Conservation (phyloP, 2,329 filamentous ascomycete genomes). For the Cladosporium cucumerinum region DNA sequence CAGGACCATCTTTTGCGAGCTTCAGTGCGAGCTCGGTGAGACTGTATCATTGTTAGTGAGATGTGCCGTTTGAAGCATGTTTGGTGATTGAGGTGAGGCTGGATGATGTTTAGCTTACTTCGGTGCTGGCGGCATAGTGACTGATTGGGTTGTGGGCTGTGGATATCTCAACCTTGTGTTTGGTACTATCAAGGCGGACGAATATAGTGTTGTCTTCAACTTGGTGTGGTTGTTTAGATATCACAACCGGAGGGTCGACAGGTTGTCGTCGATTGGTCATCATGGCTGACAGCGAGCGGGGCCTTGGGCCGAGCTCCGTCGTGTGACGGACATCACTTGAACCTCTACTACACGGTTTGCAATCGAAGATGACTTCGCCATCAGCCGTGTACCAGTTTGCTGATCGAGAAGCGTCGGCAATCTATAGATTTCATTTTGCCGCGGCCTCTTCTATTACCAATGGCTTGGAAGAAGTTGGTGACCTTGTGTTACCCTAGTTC, state of each 20-base stretch:
- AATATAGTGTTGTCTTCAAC: neutral
- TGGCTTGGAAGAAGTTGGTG: neutral
- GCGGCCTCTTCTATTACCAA: neutral
- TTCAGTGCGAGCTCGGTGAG: slow-evolving; percentile 41
- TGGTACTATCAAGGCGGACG: neutral
- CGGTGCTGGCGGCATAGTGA: slow-evolving; percentile 6
- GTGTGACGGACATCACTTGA: neutral
- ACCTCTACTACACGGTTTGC: neutral
- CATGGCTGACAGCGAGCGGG: neutral
- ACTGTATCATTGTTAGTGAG: slow-evolving; percentile 24
- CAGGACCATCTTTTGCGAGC: slow-evolving; percentile 40
- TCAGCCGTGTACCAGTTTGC: neutral
- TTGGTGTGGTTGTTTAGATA: neutral
- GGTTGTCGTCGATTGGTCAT: neutral
- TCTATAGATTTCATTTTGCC: neutral
- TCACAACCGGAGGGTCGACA: neutral
- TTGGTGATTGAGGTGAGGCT: neutral
- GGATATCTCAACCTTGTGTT: neutral
- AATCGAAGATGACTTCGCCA: neutral
- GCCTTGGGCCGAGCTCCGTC: neutral
- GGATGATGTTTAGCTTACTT: neutral
- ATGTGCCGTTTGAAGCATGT: neutral
- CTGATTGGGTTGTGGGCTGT: neutral
- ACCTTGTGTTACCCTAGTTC: too few relatives aligned
- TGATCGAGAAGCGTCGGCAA: neutral